Evolutionary conservation across 352 stramenopile species (phyloP), one percentile per base, ranked within the genome.

Genomic region (Phytophthora rubi): DNA sequence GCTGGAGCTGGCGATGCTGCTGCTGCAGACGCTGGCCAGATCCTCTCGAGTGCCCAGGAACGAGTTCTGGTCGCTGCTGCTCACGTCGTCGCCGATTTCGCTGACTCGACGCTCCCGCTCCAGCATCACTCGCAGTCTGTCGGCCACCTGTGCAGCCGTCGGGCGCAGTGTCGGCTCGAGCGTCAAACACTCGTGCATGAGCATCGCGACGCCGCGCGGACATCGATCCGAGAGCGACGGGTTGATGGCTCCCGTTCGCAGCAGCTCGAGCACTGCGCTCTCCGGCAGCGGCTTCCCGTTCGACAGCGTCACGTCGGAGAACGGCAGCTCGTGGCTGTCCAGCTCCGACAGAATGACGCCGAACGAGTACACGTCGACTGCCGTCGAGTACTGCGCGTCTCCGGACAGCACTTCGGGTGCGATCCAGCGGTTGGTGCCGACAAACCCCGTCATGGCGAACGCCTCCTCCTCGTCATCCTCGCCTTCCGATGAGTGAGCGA

Each of bases 321-420:
- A 94, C 4, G 86, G 86, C 10, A 86, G 64, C 55, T 91, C 80
- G 56, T 92, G 84, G 33, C 66, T 91, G 59, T 92, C 86, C 4
- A 94, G 65, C 71, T 94, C 86, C 6, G 75, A 81, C 6, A 94
- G 42, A 49, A 94, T 86, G 9, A 91, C 74, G 13, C 86, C 86
- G 32, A 94, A 91, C 48, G 86, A 80, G 65, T 93, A 94, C 54
- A 94, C 77, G 53, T 94, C 86, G 6, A 82, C 73, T 0, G 81
- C 76, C 15, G 78, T 68, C 1, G 72, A 83, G 53, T 82, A 80
- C 3, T 67, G 56, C 12, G 62, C 65, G n/a, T 89, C 69, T 1
- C 85, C 83, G 0, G 75, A 67, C 4, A 94, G 65, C 2, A 93
- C 73, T 69, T 94, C 86, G 0, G 86, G 86, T 0, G 86, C 85